These are phyloP conservation scores for Oryza punctata DNA, from an alignment of 176 grass and related monocot genomes.

Conservation along the genomic window DNA sequence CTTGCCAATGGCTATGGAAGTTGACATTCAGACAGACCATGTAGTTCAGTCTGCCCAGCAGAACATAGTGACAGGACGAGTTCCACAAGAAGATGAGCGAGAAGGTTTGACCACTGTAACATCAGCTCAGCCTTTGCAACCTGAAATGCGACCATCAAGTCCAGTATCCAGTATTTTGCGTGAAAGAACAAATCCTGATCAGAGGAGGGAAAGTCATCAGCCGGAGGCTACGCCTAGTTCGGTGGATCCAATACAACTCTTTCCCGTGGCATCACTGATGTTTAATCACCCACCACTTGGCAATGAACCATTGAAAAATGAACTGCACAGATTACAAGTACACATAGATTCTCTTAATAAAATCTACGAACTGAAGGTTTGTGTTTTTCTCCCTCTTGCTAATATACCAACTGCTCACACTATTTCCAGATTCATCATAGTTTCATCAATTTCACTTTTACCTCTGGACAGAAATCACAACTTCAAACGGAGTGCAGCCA, in stretches of 20 bases:
- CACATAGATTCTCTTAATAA: conserved; percentile 51
- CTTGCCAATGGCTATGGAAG: conserved; percentile 28
- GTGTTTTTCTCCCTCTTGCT: neutral
- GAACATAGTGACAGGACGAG: conserved; percentile 30
- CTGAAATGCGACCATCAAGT: conserved; percentile 35
- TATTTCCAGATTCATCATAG: conserved; percentile 22
- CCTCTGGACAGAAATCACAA: conserved; percentile 55
- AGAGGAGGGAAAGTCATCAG: conserved; percentile 27
- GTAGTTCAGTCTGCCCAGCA: conserved; percentile 29
- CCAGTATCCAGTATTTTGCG: conserved; percentile 14
- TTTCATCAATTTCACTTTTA: conserved; percentile 30
- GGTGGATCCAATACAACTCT: conserved; percentile 40
- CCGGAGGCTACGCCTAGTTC: conserved; percentile 28
- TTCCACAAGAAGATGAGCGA: conserved; percentile 22
- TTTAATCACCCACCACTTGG: conserved; percentile 53
- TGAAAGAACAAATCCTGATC: conserved; percentile 43
- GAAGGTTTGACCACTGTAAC: conserved; percentile 22
- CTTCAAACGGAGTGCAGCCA: conserved; percentile 54
- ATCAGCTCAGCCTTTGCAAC: conserved; percentile 32
- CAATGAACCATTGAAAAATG: conserved; percentile 71
- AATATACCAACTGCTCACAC: neutral
- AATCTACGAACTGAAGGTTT: conserved; percentile 70
- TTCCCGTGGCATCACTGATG: conserved; percentile 53
- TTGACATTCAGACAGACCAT: conserved; percentile 18
- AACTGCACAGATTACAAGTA: conserved; percentile 57